These are phyloP conservation scores for Ceratobasidium sp. DNA, from an alignment of 1,284 basidiomycete species.

Conservation along the genomic window DNA sequence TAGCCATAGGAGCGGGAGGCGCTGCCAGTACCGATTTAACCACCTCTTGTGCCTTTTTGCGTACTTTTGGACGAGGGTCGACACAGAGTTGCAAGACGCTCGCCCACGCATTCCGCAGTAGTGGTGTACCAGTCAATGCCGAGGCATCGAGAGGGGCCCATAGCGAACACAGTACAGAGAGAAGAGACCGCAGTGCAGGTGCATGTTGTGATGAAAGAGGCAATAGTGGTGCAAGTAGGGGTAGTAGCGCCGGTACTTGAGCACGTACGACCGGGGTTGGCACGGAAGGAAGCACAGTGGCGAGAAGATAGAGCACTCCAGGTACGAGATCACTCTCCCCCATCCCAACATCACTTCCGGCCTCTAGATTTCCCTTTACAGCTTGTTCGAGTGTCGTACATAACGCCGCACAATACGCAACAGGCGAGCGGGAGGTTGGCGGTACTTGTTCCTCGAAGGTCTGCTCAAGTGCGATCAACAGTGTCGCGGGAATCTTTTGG, in stretches of 20 bases:
- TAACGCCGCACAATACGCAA: constrained; percentile 89
- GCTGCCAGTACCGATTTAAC: constrained; percentile 75
- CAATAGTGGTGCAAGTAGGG: constrained; percentile 81
- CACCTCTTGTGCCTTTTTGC: constrained; percentile 87
- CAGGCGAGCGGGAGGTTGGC: constrained; percentile 69
- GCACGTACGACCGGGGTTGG: constrained; percentile 74
- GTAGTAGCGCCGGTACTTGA: constrained; percentile 67
- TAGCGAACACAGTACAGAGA: constrained; percentile 74
- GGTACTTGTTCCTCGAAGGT: constrained; percentile 76
- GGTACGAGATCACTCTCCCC: constrained; percentile 84
- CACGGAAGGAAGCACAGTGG: constrained; percentile 75
- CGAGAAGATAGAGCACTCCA: constrained; percentile 88
- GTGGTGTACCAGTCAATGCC: constrained; percentile 68
- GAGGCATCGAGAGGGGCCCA: constrained; percentile 71
- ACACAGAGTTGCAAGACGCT: constrained; percentile 81
- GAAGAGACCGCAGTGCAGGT: constrained; percentile 73
- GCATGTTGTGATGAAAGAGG: constrained; percentile 60
- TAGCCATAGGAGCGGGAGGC: constrained; percentile 75
- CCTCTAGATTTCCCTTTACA: constrained; percentile 60
- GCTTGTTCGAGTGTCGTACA: constrained; percentile 80
- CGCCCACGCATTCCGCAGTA: constrained; percentile 76
- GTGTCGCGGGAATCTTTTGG: constrained; percentile 89
- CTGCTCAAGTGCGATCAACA: constrained; percentile 87
- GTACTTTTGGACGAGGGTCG: constrained; percentile 92
- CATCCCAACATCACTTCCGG: constrained; percentile 56